These are phyloP conservation scores for Zoysia matrella DNA, from an alignment of 202 grass and related monocot species.

Conservation along the genomic window DNA sequence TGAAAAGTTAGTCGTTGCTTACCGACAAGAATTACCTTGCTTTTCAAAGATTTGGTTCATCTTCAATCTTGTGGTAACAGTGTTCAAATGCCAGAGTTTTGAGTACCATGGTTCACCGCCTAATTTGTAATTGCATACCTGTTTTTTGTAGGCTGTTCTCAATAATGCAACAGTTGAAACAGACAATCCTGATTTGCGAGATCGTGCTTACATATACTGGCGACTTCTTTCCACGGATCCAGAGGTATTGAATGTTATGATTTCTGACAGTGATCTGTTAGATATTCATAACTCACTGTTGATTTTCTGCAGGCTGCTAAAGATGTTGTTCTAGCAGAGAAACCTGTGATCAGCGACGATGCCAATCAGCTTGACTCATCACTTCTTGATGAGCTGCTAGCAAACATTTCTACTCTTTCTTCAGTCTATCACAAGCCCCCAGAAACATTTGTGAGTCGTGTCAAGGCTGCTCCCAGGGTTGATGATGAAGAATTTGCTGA, in stretches of 20 bases:
- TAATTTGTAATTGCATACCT: slow-evolving; percentile 32
- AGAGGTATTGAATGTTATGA: slow-evolving; percentile 64
- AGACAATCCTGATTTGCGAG: slow-evolving; percentile 96
- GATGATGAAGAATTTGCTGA: slow-evolving; percentile 95
- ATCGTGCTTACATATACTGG: slow-evolving; percentile 99
- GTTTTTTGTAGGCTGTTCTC: slow-evolving; percentile 82
- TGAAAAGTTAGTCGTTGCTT: slow-evolving; percentile 17
- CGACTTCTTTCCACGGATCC: slow-evolving; percentile 99
- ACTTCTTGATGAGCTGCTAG: slow-evolving; percentile 94
- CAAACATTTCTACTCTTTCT: slow-evolving; percentile 97
- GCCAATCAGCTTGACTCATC: slow-evolving; percentile 91
- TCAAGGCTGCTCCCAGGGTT: slow-evolving; percentile 69
- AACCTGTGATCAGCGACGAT: slow-evolving; percentile 98
- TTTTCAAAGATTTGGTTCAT: not conserved
- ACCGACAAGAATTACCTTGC: not conserved
- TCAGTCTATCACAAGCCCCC: slow-evolving; percentile 99
- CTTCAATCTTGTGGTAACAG: slow-evolving; percentile 12
- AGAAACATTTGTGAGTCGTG: slow-evolving; percentile 88
- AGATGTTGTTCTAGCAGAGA: slow-evolving; percentile 98
- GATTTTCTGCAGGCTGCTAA: slow-evolving; percentile 91
- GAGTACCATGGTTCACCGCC: not conserved
- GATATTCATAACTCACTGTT: slow-evolving; percentile 9
- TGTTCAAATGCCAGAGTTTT: slow-evolving; percentile 19
- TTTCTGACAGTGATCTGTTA: slow-evolving; percentile 34
- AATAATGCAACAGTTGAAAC: slow-evolving; percentile 99